phyloP scores from a whole-genome alignment of 169 alveolate species.

The Eimeria praecox region DNA sequence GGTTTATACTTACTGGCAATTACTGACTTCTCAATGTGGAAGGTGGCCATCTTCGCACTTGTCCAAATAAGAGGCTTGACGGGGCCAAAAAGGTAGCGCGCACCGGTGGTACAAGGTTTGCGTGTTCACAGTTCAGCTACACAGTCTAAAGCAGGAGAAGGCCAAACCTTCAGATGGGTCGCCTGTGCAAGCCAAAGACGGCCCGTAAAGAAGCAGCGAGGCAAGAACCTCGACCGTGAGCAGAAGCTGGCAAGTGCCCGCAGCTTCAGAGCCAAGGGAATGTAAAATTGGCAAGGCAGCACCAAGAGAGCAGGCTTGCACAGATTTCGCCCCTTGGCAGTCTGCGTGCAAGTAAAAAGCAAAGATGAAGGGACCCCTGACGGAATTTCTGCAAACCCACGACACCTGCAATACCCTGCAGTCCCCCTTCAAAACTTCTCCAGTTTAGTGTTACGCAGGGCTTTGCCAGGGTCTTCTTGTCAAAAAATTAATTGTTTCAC shows the following conservation, averaged over 20 bases:
- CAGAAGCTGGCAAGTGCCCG: background rate
- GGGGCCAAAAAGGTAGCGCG: background rate
- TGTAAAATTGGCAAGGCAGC: background rate
- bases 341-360: background rate
- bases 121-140: background rate
- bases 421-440: background rate
- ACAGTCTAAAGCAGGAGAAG: background rate
- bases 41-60: conserved; percentile 70
- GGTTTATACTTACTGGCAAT: conserved; percentile 54
- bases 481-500: background rate
- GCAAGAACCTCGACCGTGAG: background rate
- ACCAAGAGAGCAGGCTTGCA: background rate
- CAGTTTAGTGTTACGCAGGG: conserved; percentile 2
- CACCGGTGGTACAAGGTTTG: background rate
- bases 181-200: background rate
- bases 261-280: background rate
- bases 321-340: background rate
- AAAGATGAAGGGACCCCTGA: background rate
- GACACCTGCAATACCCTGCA: background rate
- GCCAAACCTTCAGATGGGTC: background rate
- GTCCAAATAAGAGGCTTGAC: background rate
- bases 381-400: conserved; percentile 12
- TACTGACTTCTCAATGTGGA: conserved; percentile 77
- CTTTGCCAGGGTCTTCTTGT: background rate
- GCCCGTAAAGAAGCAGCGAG: background rate